phyloP scores from a whole-genome alignment of 768 basidiomycete species.

The Russula compacta region DNA sequence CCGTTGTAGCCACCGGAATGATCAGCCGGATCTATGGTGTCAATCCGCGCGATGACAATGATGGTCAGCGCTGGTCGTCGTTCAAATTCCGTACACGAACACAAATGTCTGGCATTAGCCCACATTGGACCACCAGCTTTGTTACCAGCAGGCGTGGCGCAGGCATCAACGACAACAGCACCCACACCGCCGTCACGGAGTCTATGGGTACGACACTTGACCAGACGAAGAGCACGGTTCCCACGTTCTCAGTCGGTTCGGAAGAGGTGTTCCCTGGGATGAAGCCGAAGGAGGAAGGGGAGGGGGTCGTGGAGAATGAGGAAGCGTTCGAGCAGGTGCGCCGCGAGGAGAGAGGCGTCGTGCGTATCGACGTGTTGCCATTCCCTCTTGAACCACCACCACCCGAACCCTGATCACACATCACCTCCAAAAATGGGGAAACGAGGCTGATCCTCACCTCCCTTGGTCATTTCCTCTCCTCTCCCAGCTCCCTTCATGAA shows the following conservation, averaged over 20 bases:
- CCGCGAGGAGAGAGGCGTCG: constrained; percentile 3
- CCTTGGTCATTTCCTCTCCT: not conserved
- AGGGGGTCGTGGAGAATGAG: not conserved
- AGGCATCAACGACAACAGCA: not conserved
- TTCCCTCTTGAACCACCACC: not conserved
- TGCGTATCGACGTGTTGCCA: constrained; percentile 12
- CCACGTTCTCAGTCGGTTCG: not conserved
- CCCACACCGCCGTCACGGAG: not conserved
- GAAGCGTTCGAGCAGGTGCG: not conserved
- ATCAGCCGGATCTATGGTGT: not conserved
- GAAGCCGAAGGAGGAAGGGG: not conserved
- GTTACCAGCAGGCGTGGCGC: not conserved
- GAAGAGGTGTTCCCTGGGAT: not conserved
- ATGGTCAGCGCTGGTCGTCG: constrained; percentile 18
- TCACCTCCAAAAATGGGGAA: not conserved
- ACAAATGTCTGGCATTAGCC: not conserved
- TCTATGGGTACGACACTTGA: not conserved
- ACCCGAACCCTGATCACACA: not conserved
- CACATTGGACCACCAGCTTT: not conserved
- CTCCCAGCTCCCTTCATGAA: not conserved
- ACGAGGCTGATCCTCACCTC: not conserved
- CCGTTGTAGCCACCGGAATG: constrained; percentile 17
- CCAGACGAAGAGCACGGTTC: not conserved
- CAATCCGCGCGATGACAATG: not conserved
- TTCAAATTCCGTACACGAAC: constrained; percentile 20